A percentile compares a stretch with the other conserved stretches of the same genome.
phyloP scores from a whole-genome alignment of 768 basidiomycete species.

The Naganishia kalamii region DNA sequence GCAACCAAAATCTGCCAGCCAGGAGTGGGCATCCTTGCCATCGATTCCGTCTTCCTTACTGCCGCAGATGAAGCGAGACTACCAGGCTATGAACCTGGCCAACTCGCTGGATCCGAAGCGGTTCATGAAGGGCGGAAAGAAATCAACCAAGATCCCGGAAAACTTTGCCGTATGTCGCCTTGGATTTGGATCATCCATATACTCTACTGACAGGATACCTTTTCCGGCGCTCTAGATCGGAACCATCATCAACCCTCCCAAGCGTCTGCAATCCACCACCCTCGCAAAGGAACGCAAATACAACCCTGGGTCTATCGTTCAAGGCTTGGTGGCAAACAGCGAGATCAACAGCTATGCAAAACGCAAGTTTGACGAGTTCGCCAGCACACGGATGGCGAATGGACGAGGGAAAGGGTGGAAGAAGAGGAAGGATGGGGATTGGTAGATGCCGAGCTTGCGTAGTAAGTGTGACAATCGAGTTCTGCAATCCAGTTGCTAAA shows the following conservation, averaged over 20 bases:
- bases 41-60: slow-evolving; percentile 33
- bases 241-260: slow-evolving; percentile 38
- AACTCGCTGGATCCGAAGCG: slow-evolving; percentile 45
- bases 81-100: slow-evolving; percentile 42
- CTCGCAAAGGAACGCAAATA: slow-evolving; percentile 34
- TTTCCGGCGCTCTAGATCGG: slow-evolving; percentile 32
- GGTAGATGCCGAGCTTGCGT: slow-evolving; percentile 18
- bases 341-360: slow-evolving; percentile 39
- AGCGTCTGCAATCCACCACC: slow-evolving; percentile 39
- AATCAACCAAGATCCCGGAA: slow-evolving; percentile 35
- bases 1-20: slow-evolving; percentile 2
- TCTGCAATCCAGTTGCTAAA: too few relatives aligned
- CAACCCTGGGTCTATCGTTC: slow-evolving; percentile 39
- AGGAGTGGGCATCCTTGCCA: slow-evolving; percentile 41
- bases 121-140: slow-evolving; percentile 43
- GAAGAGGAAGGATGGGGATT: slow-evolving; percentile 38
- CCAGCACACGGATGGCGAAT: slow-evolving; percentile 42
- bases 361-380: slow-evolving; percentile 44
- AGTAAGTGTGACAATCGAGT: background rate
- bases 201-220: background rate
- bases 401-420: slow-evolving; percentile 45
- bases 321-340: slow-evolving; percentile 33
- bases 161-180: slow-evolving; percentile 41
- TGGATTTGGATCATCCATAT: slow-evolving; percentile 25
- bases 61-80: slow-evolving; percentile 45